A percentile compares a stretch with the other conserved stretches of the same genome.
phyloP scores from a whole-genome alignment of 2,329 filamentous ascomycete genomes.

The Stagonosporopsis tanaceti region DNA sequence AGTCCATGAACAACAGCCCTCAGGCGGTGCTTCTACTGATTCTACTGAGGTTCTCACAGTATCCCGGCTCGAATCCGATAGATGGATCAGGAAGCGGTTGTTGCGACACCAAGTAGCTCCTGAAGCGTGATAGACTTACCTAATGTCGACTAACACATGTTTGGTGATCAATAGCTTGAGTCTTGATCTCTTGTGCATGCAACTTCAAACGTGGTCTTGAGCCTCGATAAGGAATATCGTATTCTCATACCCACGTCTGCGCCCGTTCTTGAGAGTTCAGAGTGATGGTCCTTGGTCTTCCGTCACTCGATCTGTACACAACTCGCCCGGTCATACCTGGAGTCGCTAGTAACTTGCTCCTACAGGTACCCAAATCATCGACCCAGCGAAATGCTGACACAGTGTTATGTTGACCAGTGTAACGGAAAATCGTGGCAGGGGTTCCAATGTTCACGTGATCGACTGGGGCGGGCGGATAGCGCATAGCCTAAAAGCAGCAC shows the following conservation, averaged over 20 bases:
- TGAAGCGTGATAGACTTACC: background rate
- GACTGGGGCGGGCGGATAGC: background rate
- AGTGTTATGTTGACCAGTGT: too few species aligned
- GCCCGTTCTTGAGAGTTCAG: too few species aligned
- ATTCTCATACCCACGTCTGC: too few species aligned
- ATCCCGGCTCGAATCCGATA: background rate
- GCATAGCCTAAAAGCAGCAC: conserved; percentile 4
- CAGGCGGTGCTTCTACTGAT: background rate
- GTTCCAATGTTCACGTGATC: background rate
- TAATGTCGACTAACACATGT: background rate
- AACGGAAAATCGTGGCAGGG: too few species aligned
- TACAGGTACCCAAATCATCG: background rate
- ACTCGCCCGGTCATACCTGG: background rate
- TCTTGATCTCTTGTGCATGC: background rate
- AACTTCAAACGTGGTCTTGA: background rate
- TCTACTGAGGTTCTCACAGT: background rate
- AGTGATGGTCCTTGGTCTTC: background rate
- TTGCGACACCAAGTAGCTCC: background rate
- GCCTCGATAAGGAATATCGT: background rate
- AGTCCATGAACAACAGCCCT: too few species aligned
- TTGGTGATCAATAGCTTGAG: background rate
- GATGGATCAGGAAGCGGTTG: background rate
- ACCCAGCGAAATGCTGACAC: too few species aligned
- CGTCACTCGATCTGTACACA: too few species aligned
- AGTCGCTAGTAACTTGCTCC: background rate